phyloP scores from a whole-genome alignment of 2,329 filamentous ascomycete genomes.

The Cladosporium sp. region DNA sequence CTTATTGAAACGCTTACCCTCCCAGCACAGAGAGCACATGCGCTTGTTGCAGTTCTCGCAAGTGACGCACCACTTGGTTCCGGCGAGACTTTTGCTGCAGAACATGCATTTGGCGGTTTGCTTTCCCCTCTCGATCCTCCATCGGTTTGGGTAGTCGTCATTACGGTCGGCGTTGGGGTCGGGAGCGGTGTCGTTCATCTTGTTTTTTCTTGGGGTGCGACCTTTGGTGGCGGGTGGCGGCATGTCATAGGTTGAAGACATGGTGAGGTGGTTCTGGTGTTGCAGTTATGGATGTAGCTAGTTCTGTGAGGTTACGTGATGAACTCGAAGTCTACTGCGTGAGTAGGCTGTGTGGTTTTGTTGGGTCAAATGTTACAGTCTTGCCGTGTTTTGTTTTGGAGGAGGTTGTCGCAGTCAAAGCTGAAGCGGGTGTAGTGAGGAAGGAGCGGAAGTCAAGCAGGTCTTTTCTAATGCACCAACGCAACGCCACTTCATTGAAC shows the following conservation, averaged over 20 bases:
- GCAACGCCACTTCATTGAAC: background rate
- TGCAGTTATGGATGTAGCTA: background rate
- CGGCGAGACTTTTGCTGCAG: constrained; percentile 24
- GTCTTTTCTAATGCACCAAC: background rate
- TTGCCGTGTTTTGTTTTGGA: constrained; percentile 2
- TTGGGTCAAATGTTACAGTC: background rate
- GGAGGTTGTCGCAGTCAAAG: constrained; percentile 1
- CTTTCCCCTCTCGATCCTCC: constrained; percentile 24
- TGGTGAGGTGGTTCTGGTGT: background rate
- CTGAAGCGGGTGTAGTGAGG: constrained; percentile 5
- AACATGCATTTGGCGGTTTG: constrained; percentile 31
- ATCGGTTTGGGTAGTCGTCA: constrained; percentile 20
- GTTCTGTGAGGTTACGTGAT: background rate
- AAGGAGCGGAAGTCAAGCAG: constrained; percentile 9
- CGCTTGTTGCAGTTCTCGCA: constrained; percentile 26
- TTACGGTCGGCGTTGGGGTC: constrained; percentile 16
- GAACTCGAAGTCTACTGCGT: background rate
- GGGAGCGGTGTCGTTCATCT: background rate
- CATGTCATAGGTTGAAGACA: constrained; percentile 6
- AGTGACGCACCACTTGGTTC: constrained; percentile 24
- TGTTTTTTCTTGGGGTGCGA: background rate
- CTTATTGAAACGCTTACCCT: constrained; percentile 24
- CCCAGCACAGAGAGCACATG: constrained; percentile 26
- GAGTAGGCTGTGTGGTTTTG: background rate
- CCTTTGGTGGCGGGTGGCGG: constrained; percentile 10